phyloP scores from a whole-genome alignment of 495 filamentous ascomycete genomes.

The Penicillium chermesinum region DNA sequence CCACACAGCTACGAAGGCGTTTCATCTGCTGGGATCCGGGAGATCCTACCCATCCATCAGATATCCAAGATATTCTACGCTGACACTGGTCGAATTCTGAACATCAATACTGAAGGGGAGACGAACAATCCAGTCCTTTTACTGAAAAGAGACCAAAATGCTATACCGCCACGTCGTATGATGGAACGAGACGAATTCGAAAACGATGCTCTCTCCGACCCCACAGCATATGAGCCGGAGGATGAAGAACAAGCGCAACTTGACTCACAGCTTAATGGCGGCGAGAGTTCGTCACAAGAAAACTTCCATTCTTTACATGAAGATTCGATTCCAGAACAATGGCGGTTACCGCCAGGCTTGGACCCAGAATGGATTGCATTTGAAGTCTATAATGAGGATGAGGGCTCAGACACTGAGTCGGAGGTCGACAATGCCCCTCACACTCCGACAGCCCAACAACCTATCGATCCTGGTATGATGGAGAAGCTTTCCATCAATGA shows the following conservation, averaged over 20 bases:
- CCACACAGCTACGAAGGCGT: conserved; percentile 69
- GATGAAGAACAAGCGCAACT: conserved; percentile 57
- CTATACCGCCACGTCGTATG: conserved; percentile 65
- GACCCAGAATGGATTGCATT: conserved; percentile 96
- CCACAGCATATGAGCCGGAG: conserved; percentile 28
- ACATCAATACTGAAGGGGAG: conserved; percentile 73
- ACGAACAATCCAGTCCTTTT: conserved; percentile 82
- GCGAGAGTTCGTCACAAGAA: conserved; percentile 23
- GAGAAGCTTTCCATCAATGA: conserved; percentile 37
- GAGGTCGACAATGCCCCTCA: conserved; percentile 38
- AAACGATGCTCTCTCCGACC: conserved; percentile 18
- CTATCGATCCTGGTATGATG: conserved; percentile 37
- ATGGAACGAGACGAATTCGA: conserved; percentile 45
- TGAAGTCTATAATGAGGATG: conserved; percentile 71
- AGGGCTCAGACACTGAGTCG: conserved; percentile 55
- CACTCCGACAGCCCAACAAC: conserved; percentile 15
- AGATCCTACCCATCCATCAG: conserved; percentile 82
- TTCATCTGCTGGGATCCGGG: conserved; percentile 68
- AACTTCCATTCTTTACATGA: conserved; percentile 27
- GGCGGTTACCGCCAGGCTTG: conserved; percentile 70
- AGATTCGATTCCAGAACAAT: conserved; percentile 42
- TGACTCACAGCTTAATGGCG: conserved; percentile 60
- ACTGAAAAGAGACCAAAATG: conserved; percentile 77
- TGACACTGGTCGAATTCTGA: conserved; percentile 89
- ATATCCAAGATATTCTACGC: conserved; percentile 97